phyloP scores from a whole-genome alignment of 2,329 filamentous ascomycete species.

The Graphilbum sp. region DNA sequence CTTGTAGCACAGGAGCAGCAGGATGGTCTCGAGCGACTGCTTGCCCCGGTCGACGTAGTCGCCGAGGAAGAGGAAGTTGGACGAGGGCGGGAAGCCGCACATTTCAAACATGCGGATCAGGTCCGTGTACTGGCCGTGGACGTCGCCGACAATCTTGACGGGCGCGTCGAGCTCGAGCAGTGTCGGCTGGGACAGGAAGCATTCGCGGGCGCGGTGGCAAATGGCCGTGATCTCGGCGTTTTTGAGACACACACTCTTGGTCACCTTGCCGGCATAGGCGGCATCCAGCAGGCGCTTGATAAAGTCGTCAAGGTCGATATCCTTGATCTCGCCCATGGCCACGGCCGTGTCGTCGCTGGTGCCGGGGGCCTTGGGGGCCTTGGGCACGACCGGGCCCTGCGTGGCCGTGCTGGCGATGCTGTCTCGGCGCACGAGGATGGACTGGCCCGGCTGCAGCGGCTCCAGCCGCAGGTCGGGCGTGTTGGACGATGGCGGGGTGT shows the following conservation, averaged over 20 bases:
- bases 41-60: conserved; percentile 96
- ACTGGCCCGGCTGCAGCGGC: conserved; percentile 61
- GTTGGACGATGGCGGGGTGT: conserved; percentile 60
- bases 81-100: conserved; percentile 85
- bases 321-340: conserved; percentile 79
- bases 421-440: conserved; percentile 74
- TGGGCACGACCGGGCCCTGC: conserved; percentile 18
- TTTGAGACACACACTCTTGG: conserved; percentile 92
- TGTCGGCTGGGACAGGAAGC: conserved; percentile 81
- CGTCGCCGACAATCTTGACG: conserved; percentile 94
- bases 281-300: conserved; percentile 89
- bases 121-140: conserved; percentile 93
- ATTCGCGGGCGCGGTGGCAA: conserved; percentile 74
- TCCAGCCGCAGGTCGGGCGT: conserved; percentile 32
- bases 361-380: conserved; percentile 12
- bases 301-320: conserved; percentile 91
- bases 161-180: conserved; percentile 83
- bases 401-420: conserved; percentile 28
- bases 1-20: conserved; percentile 89
- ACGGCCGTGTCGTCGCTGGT: conserved; percentile 28
- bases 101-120: conserved; percentile 95
- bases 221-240: conserved; percentile 95
- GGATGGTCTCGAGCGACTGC: conserved; percentile 86
- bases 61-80: conserved; percentile 87
- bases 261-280: conserved; percentile 90